Percentiles rank a stretch among this genome's conserved stretches.
These are phyloP conservation scores for sweet orange (Citrus sinensis) DNA, from an alignment of 345 rosid genomes.

Conservation along the genomic window DVS_A1.0 CM039165.1:22929501-22930000, in stretches of 20 bases:
- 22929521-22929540: conserved; percentile 87
- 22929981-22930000: conserved; percentile 75
- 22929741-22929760: conserved; percentile 87
- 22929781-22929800: conserved; percentile 99
- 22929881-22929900: conserved; percentile 75
- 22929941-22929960: conserved; percentile 50
- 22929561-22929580: conserved; percentile 67
- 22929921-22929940: conserved; percentile 65
- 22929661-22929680: conserved; percentile 55
- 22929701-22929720: conserved; percentile 78
- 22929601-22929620: conserved; percentile 90
- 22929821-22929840: conserved; percentile 67
- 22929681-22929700: conserved; percentile 86
- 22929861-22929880: conserved; percentile 99
- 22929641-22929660: conserved; percentile 26
- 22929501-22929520: conserved; percentile 92
- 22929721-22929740: conserved; percentile 89
- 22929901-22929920: conserved; percentile 98
- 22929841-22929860: conserved; percentile 65
- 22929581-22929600: conserved; percentile 83
- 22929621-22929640: conserved; percentile 84
- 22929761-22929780: conserved; percentile 89
- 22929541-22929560: conserved; percentile 98
- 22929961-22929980: conserved; percentile 64
- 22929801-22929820: conserved; percentile 80